Base-by-base conservation (phyloP, 2,329 filamentous ascomycete genomes). In the Epichloe sibirici region DNA sequence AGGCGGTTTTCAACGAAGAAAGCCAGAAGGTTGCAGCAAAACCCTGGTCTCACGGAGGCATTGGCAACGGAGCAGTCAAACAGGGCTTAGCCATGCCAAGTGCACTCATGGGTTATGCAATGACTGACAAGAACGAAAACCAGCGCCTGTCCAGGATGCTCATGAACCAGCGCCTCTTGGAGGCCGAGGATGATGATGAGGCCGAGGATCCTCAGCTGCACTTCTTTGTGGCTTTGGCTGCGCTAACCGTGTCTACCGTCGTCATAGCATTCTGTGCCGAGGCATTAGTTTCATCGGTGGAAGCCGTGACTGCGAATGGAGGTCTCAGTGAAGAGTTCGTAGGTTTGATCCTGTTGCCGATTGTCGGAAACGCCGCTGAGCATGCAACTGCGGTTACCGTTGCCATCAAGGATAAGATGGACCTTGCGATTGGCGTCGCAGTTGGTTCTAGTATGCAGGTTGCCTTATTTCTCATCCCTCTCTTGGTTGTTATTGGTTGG, bases 351-450 rank as follows among this genome's bases (percentile, higher is more conserved):
- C 80, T 91, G 50, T 71, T 91, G 4, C 86, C 86, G 8, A 89
- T 90, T 59, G 86, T 90, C n/a, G 85, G 86, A 40, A 90, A 90
- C 61, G 86, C 86, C 2, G 86, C 86, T 13, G 86, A 90, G 69
- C 86, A 90, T 71, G 85, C 86, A 21, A 90, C 86, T 0, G 86
- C 86, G 6, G 85, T 90, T 51, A 87, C 82, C 0, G 86, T 90
- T 1, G 86, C 87, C 6, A 77, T 83, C 59, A 89, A 90, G 74
- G 88, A 90, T 69, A 90, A 90, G 69, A 89, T 90, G 84, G 87
- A 90, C 62, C 71, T 90, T 8, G 83, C 86, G 3, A 90, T 90
- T 57, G 86, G 86, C 63, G 85, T 90, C 11, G 86, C 86, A 12
- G 83, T 90, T 37, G 86, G 87, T 31, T 87, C 82, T 11, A 87